Evolutionary conservation across 1,284 basidiomycete genomes (phyloP).

Genomic region (Ceratobasidium sp.): DNA sequence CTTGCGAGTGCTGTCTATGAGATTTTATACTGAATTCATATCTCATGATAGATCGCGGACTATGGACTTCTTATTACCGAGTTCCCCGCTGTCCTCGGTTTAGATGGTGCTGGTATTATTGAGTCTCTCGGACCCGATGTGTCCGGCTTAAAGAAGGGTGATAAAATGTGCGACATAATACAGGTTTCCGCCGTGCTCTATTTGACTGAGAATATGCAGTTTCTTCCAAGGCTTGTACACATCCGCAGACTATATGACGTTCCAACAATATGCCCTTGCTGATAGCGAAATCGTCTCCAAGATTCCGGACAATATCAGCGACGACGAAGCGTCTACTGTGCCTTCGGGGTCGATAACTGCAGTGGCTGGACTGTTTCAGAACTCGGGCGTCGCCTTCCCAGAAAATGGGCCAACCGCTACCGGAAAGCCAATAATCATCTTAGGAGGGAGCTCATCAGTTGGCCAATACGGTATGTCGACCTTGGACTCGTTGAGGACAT

Average conservation of each 20-base stretch:
- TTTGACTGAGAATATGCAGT: neutral
- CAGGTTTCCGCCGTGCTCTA: neutral
- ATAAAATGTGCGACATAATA: constrained; percentile 26
- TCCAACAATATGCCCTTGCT: constrained; percentile 35
- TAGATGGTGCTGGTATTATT: constrained; percentile 33
- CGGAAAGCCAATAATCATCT: constrained; percentile 60
- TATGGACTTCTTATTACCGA: neutral
- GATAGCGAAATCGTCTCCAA: constrained; percentile 2
- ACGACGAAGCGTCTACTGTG: constrained; percentile 51
- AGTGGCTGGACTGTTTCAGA: constrained; percentile 13
- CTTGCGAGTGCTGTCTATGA: neutral
- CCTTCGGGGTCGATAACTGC: constrained; percentile 52
- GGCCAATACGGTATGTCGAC: constrained; percentile 57
- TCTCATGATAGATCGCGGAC: constrained; percentile 11
- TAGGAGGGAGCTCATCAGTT: constrained; percentile 63
- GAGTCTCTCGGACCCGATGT: constrained; percentile 31
- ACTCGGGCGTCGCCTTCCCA: constrained; percentile 44
- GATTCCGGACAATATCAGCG: constrained; percentile 9
- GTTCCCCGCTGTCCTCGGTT: constrained; percentile 39
- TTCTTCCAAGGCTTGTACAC: constrained; percentile 40
- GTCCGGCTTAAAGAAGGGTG: constrained; percentile 24
- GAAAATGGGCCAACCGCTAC: constrained; percentile 55
- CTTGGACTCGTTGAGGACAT: too few species aligned
- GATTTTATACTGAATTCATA: neutral
- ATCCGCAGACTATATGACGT: neutral